Evolutionary conservation across 2,329 filamentous ascomycete species (phyloP).

Genomic region (Botryotinia globosa): DNA sequence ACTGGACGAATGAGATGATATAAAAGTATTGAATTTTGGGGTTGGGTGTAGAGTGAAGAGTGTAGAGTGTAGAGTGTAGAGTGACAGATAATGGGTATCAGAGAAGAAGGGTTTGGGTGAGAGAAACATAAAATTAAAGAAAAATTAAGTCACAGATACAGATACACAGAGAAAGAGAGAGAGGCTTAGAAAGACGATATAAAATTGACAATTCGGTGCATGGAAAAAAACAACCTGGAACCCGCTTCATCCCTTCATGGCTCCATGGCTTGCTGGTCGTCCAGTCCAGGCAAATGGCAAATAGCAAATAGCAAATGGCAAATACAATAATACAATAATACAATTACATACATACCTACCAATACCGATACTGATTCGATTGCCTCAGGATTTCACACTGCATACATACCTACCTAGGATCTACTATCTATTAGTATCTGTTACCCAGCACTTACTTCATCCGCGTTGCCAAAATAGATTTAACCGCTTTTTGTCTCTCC

Average conservation of each 20-base stretch:
- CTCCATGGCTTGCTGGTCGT: not conserved
- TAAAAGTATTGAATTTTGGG: not conserved
- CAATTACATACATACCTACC: no score
- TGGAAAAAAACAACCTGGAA: not conserved
- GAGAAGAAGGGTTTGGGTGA: not conserved
- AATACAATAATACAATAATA: no score
- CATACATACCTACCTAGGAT: no score
- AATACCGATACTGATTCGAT: not conserved
- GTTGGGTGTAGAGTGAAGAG: no score
- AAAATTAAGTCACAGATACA: not conserved
- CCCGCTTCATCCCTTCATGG: not conserved
- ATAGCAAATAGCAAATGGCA: no score
- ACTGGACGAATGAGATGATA: not conserved
- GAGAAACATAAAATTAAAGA: not conserved
- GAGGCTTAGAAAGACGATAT: not conserved
- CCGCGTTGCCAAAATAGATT: conserved; percentile 1
- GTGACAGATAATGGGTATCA: not conserved
- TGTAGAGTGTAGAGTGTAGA: not conserved
- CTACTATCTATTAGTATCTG: no score
- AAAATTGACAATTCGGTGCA: not conserved
- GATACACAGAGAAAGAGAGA: not conserved
- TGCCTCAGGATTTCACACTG: not conserved
- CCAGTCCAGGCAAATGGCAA: not conserved
- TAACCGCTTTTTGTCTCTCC: not conserved
- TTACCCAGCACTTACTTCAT: not conserved